Conservation (phyloP, 345 rosid species). For the Eucalyptus microcorys region DNA sequence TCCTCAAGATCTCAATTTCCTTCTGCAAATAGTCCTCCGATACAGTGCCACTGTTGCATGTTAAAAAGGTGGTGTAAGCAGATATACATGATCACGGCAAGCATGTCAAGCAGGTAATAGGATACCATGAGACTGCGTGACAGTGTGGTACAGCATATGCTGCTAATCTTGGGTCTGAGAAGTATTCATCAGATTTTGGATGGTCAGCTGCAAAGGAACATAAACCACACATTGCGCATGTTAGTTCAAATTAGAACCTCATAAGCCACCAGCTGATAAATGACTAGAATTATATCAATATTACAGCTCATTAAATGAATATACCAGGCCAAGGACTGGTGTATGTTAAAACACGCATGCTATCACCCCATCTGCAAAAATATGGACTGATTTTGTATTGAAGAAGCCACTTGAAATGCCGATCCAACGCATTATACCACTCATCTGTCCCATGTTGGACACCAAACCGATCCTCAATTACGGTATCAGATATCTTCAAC, state of each 20-base stretch:
- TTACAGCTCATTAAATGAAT: background rate
- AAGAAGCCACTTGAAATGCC: conserved; percentile 93
- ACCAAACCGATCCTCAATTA: conserved; percentile 92
- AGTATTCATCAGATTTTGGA: conserved; percentile 82
- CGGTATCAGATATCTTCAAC: conserved; percentile 80
- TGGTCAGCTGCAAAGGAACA: conserved; percentile 52
- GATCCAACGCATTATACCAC: conserved; percentile 74
- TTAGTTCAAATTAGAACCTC: background rate
- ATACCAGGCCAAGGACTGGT: conserved; percentile 99
- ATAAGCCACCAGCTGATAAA: background rate
- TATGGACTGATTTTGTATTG: conserved; percentile 90
- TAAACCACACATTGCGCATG: background rate
- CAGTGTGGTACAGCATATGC: conserved; percentile 88
- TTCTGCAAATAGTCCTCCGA: conserved; percentile 71
- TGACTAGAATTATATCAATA: background rate
- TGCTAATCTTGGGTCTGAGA: conserved; percentile 81
- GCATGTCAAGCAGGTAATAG: background rate
- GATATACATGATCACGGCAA: background rate
- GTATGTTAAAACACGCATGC: conserved; percentile 94
- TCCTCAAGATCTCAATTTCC: conserved; percentile 80
- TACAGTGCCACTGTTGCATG: conserved; percentile 47
- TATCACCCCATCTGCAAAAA: conserved; percentile 88
- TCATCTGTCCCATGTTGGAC: conserved; percentile 74
- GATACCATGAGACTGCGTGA: conserved; percentile 46
- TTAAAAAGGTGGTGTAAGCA: conserved; percentile 5